These are phyloP conservation scores for Melastoma malabathricum DNA, from an alignment of 345 rosid genomes.

Conservation along the genomic window DNA sequence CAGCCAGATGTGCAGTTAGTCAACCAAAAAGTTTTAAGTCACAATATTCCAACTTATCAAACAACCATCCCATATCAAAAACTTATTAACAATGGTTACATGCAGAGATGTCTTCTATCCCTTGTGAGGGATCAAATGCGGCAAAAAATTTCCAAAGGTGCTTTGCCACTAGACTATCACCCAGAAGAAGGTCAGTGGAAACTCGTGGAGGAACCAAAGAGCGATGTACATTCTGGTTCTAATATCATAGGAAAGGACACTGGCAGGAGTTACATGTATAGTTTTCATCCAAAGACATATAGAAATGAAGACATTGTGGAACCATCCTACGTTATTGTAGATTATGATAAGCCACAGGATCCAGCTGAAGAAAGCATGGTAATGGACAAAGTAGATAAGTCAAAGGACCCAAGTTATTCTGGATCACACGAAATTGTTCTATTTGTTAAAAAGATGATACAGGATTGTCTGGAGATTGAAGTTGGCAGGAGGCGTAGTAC, in stretches of 20 bases:
- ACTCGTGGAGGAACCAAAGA: conserved; percentile 57
- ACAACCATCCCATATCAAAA: conserved; percentile 20
- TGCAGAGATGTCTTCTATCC: conserved; percentile 26
- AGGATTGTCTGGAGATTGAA: conserved; percentile 61
- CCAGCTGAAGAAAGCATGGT: conserved; percentile 21
- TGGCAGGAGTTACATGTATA: conserved; percentile 11
- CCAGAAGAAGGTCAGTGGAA: conserved; percentile 93
- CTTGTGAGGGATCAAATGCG: conserved; percentile 35
- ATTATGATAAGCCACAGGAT: conserved; percentile 32
- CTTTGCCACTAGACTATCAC: conserved; percentile 68
- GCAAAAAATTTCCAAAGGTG: conserved; percentile 61
- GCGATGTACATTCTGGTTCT: conserved; percentile 19
- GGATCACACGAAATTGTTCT: conserved; percentile 32
- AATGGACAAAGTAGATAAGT: conserved; percentile 14
- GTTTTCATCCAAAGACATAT: conserved; percentile 15
- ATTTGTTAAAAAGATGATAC: conserved; percentile 44
- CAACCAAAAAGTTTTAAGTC: conserved; percentile 21
- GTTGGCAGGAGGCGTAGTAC: conserved; percentile 51
- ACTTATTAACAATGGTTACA: conserved; percentile 24
- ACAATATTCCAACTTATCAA: conserved; percentile 23
- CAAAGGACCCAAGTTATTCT: conserved; percentile 13
- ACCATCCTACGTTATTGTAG: conserved; percentile 54
- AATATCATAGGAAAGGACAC: conserved; percentile 15
- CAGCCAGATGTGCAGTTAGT: conserved; percentile 17
- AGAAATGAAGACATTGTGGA: conserved; percentile 36